Base-by-base conservation (phyloP, 768 basidiomycete genomes). In the Collybia sordida region DNA sequence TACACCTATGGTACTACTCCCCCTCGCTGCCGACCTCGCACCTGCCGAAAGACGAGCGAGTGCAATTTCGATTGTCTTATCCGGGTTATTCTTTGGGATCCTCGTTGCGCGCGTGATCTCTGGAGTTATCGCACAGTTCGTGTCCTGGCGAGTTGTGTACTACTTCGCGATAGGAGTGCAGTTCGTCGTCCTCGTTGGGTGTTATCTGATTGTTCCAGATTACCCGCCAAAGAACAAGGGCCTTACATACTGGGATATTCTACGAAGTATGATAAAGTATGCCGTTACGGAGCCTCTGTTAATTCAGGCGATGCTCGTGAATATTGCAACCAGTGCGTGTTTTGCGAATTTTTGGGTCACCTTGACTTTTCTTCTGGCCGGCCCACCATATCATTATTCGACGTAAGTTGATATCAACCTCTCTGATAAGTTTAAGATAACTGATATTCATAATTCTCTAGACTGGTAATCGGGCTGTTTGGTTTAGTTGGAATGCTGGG, bases 21-120 rank as follows among this genome's bases (percentile, higher is more conserved):
- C 77, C 6, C 74, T 86, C 41, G 87, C 89, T 1, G 92, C 82
- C 0, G 93, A 95, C 65, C 78, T 94, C 23, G 90, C 90, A 0
- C 82, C 87, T 0, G 80, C 85, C 1, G 74, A 82, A 42, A 75
- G 78, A 17, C 80, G 90, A 38, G 90, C 86, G 0, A 74, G 82
- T 3, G 85, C 90, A 0, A 75, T 95, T 42, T 82, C 88, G 1
- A 82, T 92, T 49, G 84, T 88, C 6, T 70, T 85, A 38, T 77
- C 85, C 0, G 77, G 76, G 3, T 72, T 91, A 14, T 71, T 89
- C 19, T 72, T 91, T 23, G 90, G 90, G 14, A 69, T 90, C 36
- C 79, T 90, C 21, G 70, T 83, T 17, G 88, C 88, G 1, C 80
- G 89, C 23, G 86, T 91, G 1, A 66, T 90, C 2, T 78, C 87